phyloP scores from a whole-genome alignment of 805 yeast species.

The Zygotorulaspora florentina region DNA sequence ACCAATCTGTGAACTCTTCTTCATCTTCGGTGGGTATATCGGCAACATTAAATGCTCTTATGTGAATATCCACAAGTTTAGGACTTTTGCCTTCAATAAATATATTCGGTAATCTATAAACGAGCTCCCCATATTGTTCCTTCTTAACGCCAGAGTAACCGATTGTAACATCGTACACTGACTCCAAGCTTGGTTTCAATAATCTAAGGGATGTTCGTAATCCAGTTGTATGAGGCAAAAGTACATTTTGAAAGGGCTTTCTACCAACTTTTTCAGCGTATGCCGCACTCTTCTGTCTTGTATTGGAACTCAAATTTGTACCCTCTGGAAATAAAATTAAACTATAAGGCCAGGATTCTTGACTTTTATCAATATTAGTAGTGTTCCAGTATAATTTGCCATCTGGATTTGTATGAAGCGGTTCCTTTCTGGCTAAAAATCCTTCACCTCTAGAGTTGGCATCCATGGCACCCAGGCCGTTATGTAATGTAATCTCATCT shows the following conservation, averaged over 20 bases:
- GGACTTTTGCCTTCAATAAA: constrained; percentile 76
- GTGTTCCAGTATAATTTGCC: constrained; percentile 26
- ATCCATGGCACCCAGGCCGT: constrained; percentile 53
- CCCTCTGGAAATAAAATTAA: constrained; percentile 91
- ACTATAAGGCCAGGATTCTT: constrained; percentile 52
- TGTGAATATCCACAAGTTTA: constrained; percentile 54
- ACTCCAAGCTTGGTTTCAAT: constrained; percentile 49
- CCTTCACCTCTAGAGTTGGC: constrained; percentile 58
- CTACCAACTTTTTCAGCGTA: constrained; percentile 53
- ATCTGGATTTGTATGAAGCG: constrained; percentile 27
- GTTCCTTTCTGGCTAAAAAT: constrained; percentile 40
- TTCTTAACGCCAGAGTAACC: constrained; percentile 70
- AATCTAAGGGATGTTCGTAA: constrained; percentile 59
- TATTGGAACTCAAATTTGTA: constrained; percentile 70
- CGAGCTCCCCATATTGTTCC: constrained; percentile 70
- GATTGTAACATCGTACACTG: constrained; percentile 76
- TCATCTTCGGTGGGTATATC: constrained; percentile 61
- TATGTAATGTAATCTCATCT: constrained; percentile 54
- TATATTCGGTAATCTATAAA: constrained; percentile 58
- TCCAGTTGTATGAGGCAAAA: constrained; percentile 84
- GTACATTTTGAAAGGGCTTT: constrained; percentile 53
- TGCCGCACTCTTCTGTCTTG: constrained; percentile 51
- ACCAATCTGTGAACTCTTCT: constrained; percentile 72
- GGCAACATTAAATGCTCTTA: constrained; percentile 51
- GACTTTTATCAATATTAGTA: constrained; percentile 7